Conservation (phyloP, 1,284 basidiomycete species). For the Gymnopus androsaceus region DNA sequence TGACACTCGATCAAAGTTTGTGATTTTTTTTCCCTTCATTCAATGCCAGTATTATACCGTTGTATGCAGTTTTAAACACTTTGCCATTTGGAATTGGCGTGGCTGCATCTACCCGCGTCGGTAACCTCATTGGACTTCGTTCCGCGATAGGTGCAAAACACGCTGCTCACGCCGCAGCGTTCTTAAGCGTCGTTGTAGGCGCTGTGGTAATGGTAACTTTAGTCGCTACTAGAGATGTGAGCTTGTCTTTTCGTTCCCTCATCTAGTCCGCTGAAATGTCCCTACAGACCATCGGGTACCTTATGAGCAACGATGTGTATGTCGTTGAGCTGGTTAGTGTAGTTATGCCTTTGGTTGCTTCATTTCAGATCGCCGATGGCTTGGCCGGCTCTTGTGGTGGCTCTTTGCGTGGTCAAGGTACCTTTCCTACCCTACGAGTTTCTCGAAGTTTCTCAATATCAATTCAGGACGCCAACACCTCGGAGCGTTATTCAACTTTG, state of each 20-base stretch:
- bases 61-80: conserved; percentile 58
- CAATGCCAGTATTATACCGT: conserved; percentile 6
- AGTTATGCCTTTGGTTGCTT: conserved; percentile 79
- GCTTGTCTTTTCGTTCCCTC: conserved; percentile 14
- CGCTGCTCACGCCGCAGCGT: conserved; percentile 63
- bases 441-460: not conserved
- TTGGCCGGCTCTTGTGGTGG: conserved; percentile 75
- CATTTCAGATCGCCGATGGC: conserved; percentile 78
- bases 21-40: not conserved
- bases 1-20: conserved; percentile 80
- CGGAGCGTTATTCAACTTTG: conserved; percentile 71
- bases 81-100: conserved; percentile 73
- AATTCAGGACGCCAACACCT: conserved; percentile 69
- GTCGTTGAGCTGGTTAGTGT: conserved; percentile 65
- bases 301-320: conserved; percentile 67
- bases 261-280: conserved; percentile 1
- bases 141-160: conserved; percentile 55
- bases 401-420: conserved; percentile 68
- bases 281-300: conserved; percentile 58
- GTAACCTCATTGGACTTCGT: conserved; percentile 69
- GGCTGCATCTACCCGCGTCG: conserved; percentile 71
- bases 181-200: conserved; percentile 64
- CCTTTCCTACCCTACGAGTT: conserved; percentile 1
- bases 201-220: conserved; percentile 59
- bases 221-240: conserved; percentile 57